Conservation (phyloP, 768 basidiomycete species). For the Chalciporus chontae region DNA sequence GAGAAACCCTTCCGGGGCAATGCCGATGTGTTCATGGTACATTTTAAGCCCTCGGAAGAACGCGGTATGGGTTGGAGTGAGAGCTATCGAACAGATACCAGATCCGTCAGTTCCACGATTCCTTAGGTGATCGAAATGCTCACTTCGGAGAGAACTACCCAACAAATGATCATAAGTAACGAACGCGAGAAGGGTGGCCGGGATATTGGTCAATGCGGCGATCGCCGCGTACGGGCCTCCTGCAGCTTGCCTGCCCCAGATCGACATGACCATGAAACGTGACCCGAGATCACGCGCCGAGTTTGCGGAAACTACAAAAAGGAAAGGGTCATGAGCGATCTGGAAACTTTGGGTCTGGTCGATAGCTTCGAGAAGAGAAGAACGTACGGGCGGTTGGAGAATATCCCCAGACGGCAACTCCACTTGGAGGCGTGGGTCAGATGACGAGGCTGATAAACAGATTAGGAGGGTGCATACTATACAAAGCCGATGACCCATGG, state of each 20-base stretch:
- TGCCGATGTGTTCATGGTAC: conserved; percentile 24
- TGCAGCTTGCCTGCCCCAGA: conserved; percentile 52
- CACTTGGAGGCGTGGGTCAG: conserved; percentile 34
- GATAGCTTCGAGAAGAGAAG: not conserved
- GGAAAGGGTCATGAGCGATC: not conserved
- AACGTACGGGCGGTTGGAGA: conserved; percentile 43
- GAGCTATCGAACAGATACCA: conserved; percentile 9
- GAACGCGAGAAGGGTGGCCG: conserved; percentile 54
- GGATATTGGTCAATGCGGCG: conserved; percentile 62
- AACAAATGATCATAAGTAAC: conserved; percentile 56
- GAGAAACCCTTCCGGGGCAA: conserved; percentile 22
- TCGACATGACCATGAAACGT: conserved; percentile 55
- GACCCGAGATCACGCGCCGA: conserved; percentile 67
- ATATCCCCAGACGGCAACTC: conserved; percentile 58
- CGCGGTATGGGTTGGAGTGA: conserved; percentile 22
- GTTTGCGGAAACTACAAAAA: conserved; percentile 52
- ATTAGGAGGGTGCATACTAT: conserved; percentile 43
- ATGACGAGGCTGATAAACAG: not conserved
- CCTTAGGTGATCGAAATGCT: conserved; percentile 16
- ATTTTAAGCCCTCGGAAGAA: conserved; percentile 20
- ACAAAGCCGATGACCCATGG: conserved; percentile 54
- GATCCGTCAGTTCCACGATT: conserved; percentile 10
- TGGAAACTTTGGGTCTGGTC: not conserved
- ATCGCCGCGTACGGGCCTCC: conserved; percentile 61
- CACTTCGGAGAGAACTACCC: conserved; percentile 56